Evolutionary conservation across 345 rosid genomes (phyloP), one percentile per base, ranked within the genome.

Genomic region (Moricandia arvensis): DNA sequence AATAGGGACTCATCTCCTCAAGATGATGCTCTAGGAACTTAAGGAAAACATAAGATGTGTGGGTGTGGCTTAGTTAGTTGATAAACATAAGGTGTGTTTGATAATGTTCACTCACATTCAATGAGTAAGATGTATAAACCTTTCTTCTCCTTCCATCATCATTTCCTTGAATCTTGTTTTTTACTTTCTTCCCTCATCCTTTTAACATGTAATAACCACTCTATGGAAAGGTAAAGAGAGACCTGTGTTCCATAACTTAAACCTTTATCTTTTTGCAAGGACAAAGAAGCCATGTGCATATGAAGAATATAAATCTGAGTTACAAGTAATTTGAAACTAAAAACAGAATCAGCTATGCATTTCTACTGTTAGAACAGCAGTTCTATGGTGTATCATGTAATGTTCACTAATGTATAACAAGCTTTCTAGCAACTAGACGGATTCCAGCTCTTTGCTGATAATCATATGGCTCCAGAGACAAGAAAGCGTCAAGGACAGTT

Each of bases 391-490:
- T 55, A 69, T 11, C 31, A 37, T 8, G 15, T 35, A 59, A 0
- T 63, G 34, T 34, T 27, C 21, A 18, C 69, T 13, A 6, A 38
- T 53, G 54, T 66, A 73, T 66, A 64, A 88, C 59, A 80, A 92
- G 51, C 69, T 88, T 88, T 76, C 86, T 87, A 5, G 86, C 89
- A 72, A 90, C 87, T 45, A 89, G 55, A 55, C 90, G 85, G 51
- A 95, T 88, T 51, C 99, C 99, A 21, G 96, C 90, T 78, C 35
- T 78, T 81, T 84, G 87, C 73, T 82, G 93, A 82, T 81, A 90
- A 77, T 90, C 97, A 37, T 90, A 95, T 18, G 89, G 73, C 72
- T 86, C 91, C 66, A 92, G 31, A 51, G 91, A 81, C 75, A 95
- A 64, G 73, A 75, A 92, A 9, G 90, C 86, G 61, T 88, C 96